A percentile compares a stretch with the other conserved stretches of the same genome.
These are phyloP conservation scores for Tolypocladium album DNA, from an alignment of 2,329 filamentous ascomycete species.

Conservation along the genomic window DNA sequence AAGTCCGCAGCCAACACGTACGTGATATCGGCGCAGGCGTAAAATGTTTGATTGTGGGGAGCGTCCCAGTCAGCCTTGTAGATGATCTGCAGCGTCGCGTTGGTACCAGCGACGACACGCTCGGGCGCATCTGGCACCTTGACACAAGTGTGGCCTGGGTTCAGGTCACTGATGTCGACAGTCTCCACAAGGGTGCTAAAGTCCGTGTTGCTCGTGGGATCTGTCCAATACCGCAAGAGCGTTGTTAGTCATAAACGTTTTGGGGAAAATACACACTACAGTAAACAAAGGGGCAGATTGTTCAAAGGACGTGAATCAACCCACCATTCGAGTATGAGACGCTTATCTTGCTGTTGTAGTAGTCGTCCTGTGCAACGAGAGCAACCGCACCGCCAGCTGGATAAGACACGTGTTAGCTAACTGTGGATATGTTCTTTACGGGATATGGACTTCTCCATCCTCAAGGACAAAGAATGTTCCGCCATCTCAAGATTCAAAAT, in stretches of 20 bases:
- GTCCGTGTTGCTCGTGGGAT: conserved; percentile 27
- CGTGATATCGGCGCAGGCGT: conserved; percentile 37
- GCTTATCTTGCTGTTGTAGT: conserved; percentile 36
- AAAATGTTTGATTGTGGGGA: conserved; percentile 32
- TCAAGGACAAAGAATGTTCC: not conserved
- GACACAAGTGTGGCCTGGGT: conserved; percentile 36
- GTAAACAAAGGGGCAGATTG: not conserved
- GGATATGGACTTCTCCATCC: not conserved
- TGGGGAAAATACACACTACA: not conserved
- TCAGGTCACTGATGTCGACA: conserved; percentile 25
- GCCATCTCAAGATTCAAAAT: not conserved
- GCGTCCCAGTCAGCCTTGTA: conserved; percentile 34
- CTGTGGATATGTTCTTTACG: not conserved
- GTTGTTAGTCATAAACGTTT: not conserved
- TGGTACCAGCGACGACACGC: conserved; percentile 24
- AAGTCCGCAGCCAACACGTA: conserved; percentile 25
- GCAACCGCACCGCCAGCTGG: conserved; percentile 38
- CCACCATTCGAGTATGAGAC: conserved; percentile 39
- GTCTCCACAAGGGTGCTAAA: conserved; percentile 25
- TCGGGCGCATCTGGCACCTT: conserved; percentile 22
- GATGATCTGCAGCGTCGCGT: conserved; percentile 37
- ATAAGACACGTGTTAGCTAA: not conserved
- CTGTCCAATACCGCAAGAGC: conserved; percentile 8
- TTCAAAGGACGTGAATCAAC: conserved; percentile 1
- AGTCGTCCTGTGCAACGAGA: conserved; percentile 41